Base-by-base conservation (phyloP, 169 alveolate genomes). In the Cryptosporidium sp. region DNA sequence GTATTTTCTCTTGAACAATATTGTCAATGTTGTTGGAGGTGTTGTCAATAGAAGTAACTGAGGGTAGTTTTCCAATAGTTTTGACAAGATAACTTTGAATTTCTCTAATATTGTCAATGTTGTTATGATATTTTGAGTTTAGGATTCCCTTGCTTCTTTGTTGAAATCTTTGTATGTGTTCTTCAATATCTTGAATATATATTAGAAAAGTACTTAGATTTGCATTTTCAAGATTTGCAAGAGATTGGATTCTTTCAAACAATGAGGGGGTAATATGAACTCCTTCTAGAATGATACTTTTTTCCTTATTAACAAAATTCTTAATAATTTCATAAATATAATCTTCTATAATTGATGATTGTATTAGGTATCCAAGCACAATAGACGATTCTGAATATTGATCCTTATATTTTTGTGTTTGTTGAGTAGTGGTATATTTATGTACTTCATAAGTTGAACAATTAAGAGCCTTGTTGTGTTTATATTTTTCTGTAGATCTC, bases 261-360 rank as follows among this genome's bases (percentile, higher is more conserved):
- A 93, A 85, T 16, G 92, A 53, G 12, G 94, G 94, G 2, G 95
- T 92, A 21, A 95, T 84, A 71, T 95, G 97, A n/a, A 95, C 97
- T 18, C 97, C 97, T 87, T 95, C 97, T 14, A 95, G 91, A 23
- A 95, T 95, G 23, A 94, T 84, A 29, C 92, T 86, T 73, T 93
- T 92, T n/a, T 93, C 85, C 23, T 93, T 53, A 6, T 72, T 29
- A 18, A 91, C 75, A 44, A 31, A 85, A 37, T 70, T 92, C 31
- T 91, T 91, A n/a, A 94, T 86, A 3, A 95, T 95, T 51, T 92
- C 72, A 45, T 85, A 94, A 3, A 94, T 92, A 53, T 93, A 92
- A 42, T 85, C 92, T 51, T 92, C 89, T 0, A 95, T 96, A n/a
- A 87, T 37, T 14, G 91, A 84, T 51, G 96, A 91, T 87, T 95